Evolutionary conservation across 352 stramenopile species (phyloP), one percentile per base, ranked within the genome.

Genomic region (Thraustochytrium sp.): DNA sequence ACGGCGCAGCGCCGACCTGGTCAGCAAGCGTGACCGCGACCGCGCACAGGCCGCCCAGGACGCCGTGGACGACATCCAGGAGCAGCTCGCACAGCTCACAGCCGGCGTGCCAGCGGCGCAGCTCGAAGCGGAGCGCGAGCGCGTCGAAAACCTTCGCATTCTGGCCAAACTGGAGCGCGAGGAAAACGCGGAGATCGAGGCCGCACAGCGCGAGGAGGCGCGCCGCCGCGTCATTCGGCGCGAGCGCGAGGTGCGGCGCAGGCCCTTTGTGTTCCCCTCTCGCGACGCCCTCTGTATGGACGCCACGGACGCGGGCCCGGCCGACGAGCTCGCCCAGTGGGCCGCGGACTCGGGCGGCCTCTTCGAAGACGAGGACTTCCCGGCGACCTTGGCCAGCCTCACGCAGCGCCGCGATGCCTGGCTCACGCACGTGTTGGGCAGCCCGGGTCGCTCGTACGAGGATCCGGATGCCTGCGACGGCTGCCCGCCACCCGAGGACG

Each of bases 241-340:
- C 5, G 38, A 29, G 23, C 38, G n/a, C 23, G 36, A 75, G 18
- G 62, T 75, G 18, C 38, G 40, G 8, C 11, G 1, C 23, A 40
- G 37, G 38, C 62, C 62, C 23, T 75, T 75, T 38, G 26, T 34
- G 8, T 54, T 54, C 36, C 62, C 62, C 13, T 29, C 13, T 31
- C 11, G 51, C 9, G 36, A 49, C 16, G 62, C 36, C 8, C 40
- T 75, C 16, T 54, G 62, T 26, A 16, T 51, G 9, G 62, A 75
- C 44, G 44, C 38, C 21, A 56, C 37, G 3, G 31, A 49, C 31
- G 23, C 62, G 1, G 8, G 11, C 11, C 36, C 36, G 11, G 36
- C 40, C 37, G 62, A 23, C 21, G 62, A 75, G 34, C 62, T 75
- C 62, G 62, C 62, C 8, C 23, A 75, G 44, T 75, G 62, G 62